Evolutionary conservation across 2,329 filamentous ascomycete genomes (phyloP), one percentile per base, ranked within the genome.

Genomic region (Geosmithia flava): DNA sequence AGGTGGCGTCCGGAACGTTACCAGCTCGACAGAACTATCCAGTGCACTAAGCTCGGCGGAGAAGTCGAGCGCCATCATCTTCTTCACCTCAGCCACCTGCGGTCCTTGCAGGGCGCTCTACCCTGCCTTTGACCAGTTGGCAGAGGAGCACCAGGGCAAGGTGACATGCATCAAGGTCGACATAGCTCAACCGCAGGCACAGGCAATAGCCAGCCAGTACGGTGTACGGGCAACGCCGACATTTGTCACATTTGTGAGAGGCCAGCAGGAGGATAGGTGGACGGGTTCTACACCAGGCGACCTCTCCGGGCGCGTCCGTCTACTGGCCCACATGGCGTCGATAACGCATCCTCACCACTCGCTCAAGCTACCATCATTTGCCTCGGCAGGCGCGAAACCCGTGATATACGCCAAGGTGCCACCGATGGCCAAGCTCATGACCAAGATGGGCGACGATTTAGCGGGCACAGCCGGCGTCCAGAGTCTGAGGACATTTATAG

Each of bases 61-160:
- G 27, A 71, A 75, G 5, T 81, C 84, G 1, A 88, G 83, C 51
- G 87, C 87, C 0, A 78, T 91, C 39, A 75, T 96, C 49, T 96
- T 96, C 70, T 97, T 97, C 68, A 96, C 91, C 0, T 95, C 87
- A 3, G 78, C 85, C 2, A 93, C 83, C 2, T 96, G 90, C 59
- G 76, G 80, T 1, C 89, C 90, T 0, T 96, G 91, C 74, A 91
- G 85, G 62, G 67, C 80, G 16, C 75, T 91, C 2, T 94, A 95
- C 57, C 87, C 90, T 1, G 66, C 83, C 1, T 97, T 87, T 57
- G 85, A 94, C 51, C 74, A 87, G 53, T 71, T 96, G 1, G 89
- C 90, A 2, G 78, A 76, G 23, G 84, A 94, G 59, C 73, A 82
- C 27, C 82, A 77, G 1, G 68, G 76, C 30, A 82, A 82, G 55